Percentiles rank a stretch among this genome's conserved stretches.
Evolutionary conservation across 208 protist species (phyloP).

Genomic region (Leishmania mexicana): DNA sequence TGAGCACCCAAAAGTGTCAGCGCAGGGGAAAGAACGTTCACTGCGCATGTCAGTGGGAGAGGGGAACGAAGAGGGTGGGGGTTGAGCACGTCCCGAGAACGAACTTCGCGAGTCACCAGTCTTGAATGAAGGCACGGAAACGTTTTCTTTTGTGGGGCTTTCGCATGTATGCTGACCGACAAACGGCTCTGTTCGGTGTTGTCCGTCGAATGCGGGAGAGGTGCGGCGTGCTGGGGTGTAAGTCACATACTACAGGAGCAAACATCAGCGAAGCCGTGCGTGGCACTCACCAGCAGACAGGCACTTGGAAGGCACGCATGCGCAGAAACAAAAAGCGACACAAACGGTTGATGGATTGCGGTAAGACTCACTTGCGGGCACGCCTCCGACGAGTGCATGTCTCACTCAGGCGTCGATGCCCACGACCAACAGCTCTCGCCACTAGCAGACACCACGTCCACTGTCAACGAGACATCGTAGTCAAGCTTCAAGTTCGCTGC

Average conservation of each 20-base stretch:
- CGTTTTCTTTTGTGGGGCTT: too few species aligned
- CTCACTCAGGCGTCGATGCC: neutral
- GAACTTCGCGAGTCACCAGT: neutral
- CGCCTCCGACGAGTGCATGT: neutral
- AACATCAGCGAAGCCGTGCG: neutral
- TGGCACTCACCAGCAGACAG: neutral
- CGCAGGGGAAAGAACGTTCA: neutral
- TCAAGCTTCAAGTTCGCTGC: constrained; percentile 24
- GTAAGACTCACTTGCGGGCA: too few species aligned
- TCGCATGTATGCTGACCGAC: neutral
- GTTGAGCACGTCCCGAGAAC: neutral
- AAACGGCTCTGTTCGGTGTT: neutral
- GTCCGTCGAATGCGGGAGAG: neutral
- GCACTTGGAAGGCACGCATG: neutral
- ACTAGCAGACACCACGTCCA: neutral
- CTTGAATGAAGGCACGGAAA: neutral
- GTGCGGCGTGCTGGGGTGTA: neutral
- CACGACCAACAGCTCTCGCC: constrained; percentile 2
- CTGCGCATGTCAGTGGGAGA: neutral
- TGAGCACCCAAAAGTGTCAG: neutral
- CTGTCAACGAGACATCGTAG: neutral
- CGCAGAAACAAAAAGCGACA: neutral
- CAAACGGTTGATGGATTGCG: too few species aligned
- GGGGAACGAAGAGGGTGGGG: too few species aligned
- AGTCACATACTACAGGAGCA: neutral